Conservation (phyloP, 257 asterid species). For the Solanum paucissectum region DNA sequence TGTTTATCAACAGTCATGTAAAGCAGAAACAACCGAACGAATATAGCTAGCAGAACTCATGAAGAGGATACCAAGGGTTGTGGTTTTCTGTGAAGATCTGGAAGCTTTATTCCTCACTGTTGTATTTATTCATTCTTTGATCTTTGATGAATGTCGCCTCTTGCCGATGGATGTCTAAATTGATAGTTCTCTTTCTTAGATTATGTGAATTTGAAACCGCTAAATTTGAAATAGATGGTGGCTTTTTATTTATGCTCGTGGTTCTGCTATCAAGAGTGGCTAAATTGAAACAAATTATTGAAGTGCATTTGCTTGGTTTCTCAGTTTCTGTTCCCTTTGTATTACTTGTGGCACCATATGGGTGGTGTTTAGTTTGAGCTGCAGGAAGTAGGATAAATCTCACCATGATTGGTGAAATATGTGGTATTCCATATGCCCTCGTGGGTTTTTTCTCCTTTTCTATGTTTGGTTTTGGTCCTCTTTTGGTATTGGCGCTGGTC, state of each 20-base stretch:
- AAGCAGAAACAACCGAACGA: slow-evolving; percentile 15
- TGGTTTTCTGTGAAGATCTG: slow-evolving; percentile 11
- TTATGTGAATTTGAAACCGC: not conserved
- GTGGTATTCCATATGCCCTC: not conserved
- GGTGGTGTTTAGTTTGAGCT: not conserved
- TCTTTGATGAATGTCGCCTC: not conserved
- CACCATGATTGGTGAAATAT: not conserved
- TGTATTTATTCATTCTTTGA: not conserved
- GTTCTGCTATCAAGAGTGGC: not conserved
- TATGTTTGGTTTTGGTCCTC: not conserved
- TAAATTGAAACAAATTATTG: not conserved
- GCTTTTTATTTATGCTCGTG: not conserved
- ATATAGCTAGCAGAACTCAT: slow-evolving; percentile 28
- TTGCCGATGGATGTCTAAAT: not conserved
- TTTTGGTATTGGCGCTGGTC: not conserved
- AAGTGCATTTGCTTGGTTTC: not conserved
- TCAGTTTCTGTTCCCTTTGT: not conserved
- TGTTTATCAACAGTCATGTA: slow-evolving; percentile 13
- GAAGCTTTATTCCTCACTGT: not conserved
- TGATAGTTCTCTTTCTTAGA: not conserved
- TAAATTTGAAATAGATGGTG: not conserved
- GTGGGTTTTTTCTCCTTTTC: not conserved
- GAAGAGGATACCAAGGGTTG: slow-evolving; percentile 16
- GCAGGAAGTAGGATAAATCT: not conserved
- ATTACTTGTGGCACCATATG: not conserved